These are phyloP conservation scores for Borealophlyctis nickersoniae DNA, from an alignment of 192 early-diverging fungal species.

Conservation along the genomic window DNA sequence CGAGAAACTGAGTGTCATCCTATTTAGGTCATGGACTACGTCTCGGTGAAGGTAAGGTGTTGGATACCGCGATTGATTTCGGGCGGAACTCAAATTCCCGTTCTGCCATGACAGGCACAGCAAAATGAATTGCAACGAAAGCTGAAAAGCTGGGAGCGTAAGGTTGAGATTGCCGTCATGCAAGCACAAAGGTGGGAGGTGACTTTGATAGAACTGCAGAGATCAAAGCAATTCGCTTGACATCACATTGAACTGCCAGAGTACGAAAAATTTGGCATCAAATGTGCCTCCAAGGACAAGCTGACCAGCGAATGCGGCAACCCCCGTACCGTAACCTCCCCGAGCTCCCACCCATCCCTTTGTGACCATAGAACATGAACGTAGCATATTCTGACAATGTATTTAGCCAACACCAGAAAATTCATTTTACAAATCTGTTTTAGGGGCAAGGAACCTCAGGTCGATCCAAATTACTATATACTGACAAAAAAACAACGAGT, in stretches of 20 bases:
- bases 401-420: too few species aligned
- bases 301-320: too few species aligned
- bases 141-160: slow-evolving; percentile 52
- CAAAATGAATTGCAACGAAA: slow-evolving; percentile 52
- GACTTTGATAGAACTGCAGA: not conserved
- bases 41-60: slow-evolving; percentile 31
- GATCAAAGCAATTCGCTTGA: not conserved
- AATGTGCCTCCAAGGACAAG: slow-evolving; percentile 25
- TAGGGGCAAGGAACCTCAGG: too few species aligned
- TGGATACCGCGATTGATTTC: slow-evolving; percentile 7
- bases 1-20: not conserved
- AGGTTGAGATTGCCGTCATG: slow-evolving; percentile 57
- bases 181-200: slow-evolving; percentile 40
- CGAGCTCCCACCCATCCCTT: too few species aligned
- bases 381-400: too few species aligned
- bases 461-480: too few species aligned
- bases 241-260: slow-evolving; percentile 16
- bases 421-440: too few species aligned
- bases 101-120: slow-evolving; percentile 34
- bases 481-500: too few species aligned
- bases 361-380: too few species aligned
- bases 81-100: not conserved
- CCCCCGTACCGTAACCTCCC: too few species aligned
- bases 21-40: slow-evolving; percentile 53
- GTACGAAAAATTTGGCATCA: slow-evolving; percentile 48